Percentiles rank a stretch among this genome's conserved stretches.
phyloP scores from a whole-genome alignment of 139 green algal genomes.

The Picochlorum costavermella region DNA sequence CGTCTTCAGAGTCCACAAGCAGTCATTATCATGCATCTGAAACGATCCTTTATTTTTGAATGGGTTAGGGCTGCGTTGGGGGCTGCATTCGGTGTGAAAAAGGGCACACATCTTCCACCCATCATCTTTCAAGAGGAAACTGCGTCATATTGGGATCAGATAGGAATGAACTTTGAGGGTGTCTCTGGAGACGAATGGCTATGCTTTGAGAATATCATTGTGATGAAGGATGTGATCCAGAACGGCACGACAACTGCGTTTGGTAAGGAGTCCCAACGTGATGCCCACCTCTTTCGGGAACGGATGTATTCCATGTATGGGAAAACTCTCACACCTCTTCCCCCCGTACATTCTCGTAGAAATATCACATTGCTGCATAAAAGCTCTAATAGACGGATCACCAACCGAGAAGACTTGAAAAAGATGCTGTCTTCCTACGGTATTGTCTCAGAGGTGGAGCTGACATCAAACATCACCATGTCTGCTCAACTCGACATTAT shows the following conservation, averaged over 20 bases:
- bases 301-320: neutral
- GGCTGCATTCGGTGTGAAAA: conserved; percentile 39
- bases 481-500: conserved; percentile 69
- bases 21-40: conserved; percentile 64
- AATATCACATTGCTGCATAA: conserved; percentile 80
- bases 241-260: conserved; percentile 39
- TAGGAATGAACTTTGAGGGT: conserved; percentile 61
- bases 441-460: conserved; percentile 40
- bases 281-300: neutral
- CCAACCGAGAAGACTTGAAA: conserved; percentile 67
- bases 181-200: conserved; percentile 43
- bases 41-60: conserved; percentile 66
- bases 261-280: neutral
- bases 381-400: conserved; percentile 66
- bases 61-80: conserved; percentile 63
- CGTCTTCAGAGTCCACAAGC: conserved; percentile 37
- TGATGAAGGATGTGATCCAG: conserved; percentile 67
- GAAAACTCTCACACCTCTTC: neutral
- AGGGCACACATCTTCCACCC: conserved; percentile 49
- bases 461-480: conserved; percentile 46
- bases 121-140: conserved; percentile 64
- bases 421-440: conserved; percentile 52
- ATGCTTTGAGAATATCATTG: conserved; percentile 67
- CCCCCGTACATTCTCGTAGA: conserved; percentile 14
- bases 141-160: conserved; percentile 47